phyloP scores from a whole-genome alignment of 192 early-diverging fungal genomes.

The Coemansia brasiliensis region DNA sequence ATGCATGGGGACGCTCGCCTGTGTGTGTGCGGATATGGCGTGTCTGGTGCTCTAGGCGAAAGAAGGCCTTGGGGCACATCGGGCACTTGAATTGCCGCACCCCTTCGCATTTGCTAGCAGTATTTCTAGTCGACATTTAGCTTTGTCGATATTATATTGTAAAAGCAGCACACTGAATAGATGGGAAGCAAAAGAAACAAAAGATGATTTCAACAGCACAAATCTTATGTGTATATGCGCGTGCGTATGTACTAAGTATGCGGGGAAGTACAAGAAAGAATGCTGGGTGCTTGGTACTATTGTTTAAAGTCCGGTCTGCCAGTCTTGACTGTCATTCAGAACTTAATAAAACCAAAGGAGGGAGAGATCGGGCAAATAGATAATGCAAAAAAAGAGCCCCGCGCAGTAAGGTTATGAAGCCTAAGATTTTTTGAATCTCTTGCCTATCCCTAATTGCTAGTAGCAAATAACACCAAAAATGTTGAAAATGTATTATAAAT shows the following conservation, averaged over 20 bases:
- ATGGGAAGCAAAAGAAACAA: slow-evolving; percentile 10
- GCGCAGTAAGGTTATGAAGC: slow-evolving; percentile 24
- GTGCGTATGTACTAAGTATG: not conserved
- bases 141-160: too few relatives aligned
- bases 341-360: not conserved
- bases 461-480: slow-evolving; percentile 22
- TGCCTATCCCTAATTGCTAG: slow-evolving; percentile 12
- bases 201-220: not conserved
- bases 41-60: slow-evolving; percentile 75
- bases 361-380: slow-evolving; percentile 16
- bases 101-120: slow-evolving; percentile 38
- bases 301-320: too few relatives aligned
- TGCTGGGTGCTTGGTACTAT: not conserved
- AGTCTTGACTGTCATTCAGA: too few relatives aligned
- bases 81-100: slow-evolving; percentile 69
- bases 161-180: not conserved
- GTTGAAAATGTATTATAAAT: slow-evolving; percentile 1
- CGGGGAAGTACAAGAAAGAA: slow-evolving; percentile 6
- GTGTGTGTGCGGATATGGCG: slow-evolving; percentile 83
- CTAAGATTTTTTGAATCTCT: not conserved
- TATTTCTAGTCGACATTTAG: slow-evolving; percentile 41
- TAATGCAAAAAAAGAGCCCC: slow-evolving; percentile 11
- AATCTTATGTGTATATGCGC: not conserved
- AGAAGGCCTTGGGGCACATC: slow-evolving; percentile 72
- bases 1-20: slow-evolving; percentile 81